A percentile compares a stretch with the other conserved stretches of the same genome.
phyloP scores from a whole-genome alignment of 805 yeast genomes.

The Novakomyces olei region DNA sequence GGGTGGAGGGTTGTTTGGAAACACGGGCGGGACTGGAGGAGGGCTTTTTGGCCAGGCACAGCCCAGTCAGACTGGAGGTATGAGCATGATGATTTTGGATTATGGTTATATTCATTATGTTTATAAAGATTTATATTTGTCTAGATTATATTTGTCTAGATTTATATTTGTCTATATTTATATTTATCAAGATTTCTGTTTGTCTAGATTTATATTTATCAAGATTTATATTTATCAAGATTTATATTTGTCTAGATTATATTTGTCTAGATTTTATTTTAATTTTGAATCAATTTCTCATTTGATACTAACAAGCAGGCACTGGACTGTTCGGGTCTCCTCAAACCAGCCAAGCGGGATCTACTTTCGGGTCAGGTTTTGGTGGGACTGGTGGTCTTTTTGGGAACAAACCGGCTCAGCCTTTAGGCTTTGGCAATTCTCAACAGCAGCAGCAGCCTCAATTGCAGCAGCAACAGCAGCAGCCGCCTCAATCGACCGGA shows the following conservation, averaged over 20 bases:
- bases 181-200: too few relatives aligned
- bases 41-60: constrained; percentile 11
- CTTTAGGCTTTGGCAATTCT: neutral
- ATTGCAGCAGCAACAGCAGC: neutral
- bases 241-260: too few relatives aligned
- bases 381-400: constrained; percentile 11
- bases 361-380: constrained; percentile 8
- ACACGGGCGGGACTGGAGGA: constrained; percentile 9
- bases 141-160: too few relatives aligned
- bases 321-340: constrained; percentile 21
- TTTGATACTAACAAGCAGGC: too few relatives aligned
- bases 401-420: constrained; percentile 3
- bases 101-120: too few relatives aligned
- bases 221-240: too few relatives aligned
- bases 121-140: too few relatives aligned
- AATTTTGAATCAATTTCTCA: too few relatives aligned
- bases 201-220: too few relatives aligned
- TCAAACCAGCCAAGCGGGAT: constrained; percentile 10
- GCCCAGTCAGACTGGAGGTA: constrained; percentile 4
- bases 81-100: too few relatives aligned
- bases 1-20: constrained; percentile 17
- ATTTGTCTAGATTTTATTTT: too few relatives aligned
- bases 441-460: constrained; percentile 2
- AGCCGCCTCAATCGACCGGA: constrained; percentile 5
- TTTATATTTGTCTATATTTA: too few relatives aligned